A percentile compares a stretch with the other conserved stretches of the same genome.
These are phyloP conservation scores for Fusarium ambrosium DNA, from an alignment of 2,329 filamentous ascomycete species.

Conservation along the genomic window DNA sequence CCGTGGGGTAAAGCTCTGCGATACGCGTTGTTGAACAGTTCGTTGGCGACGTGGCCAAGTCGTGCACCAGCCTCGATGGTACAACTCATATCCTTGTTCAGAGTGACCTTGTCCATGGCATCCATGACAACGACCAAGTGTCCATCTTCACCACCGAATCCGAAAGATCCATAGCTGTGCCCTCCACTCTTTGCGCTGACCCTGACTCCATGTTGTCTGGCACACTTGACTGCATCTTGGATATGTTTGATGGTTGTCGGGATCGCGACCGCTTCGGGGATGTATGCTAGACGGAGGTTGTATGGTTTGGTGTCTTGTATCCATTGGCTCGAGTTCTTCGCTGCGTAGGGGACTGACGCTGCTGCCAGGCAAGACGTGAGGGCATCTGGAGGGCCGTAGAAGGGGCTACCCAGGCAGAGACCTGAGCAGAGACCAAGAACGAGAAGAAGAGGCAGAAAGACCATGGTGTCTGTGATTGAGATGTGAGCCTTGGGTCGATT, in stretches of 20 bases:
- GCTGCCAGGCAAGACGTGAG: constrained; percentile 46
- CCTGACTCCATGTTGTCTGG: constrained; percentile 56
- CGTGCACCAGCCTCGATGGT: constrained; percentile 60
- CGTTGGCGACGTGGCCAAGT: constrained; percentile 61
- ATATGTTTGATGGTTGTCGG: constrained; percentile 56
- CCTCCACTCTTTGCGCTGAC: constrained; percentile 66
- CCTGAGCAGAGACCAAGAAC: constrained; percentile 6
- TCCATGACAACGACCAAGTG: constrained; percentile 58
- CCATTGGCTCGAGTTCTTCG: constrained; percentile 47
- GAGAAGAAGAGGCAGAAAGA: neutral
- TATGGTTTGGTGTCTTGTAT: constrained; percentile 49
- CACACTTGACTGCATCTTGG: constrained; percentile 61
- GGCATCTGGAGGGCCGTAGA: constrained; percentile 8
- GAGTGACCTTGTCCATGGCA: constrained; percentile 52
- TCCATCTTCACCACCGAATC: constrained; percentile 58
- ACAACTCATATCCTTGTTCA: constrained; percentile 36
- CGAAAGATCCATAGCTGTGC: constrained; percentile 67
- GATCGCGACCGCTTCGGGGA: constrained; percentile 49
- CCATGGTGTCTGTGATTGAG: neutral
- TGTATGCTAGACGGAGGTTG: constrained; percentile 52
- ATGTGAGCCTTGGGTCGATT: neutral
- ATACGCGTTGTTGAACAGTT: constrained; percentile 55
- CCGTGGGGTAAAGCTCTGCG: constrained; percentile 62
- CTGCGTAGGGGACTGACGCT: constrained; percentile 38
- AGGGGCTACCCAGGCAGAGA: neutral